Percentiles rank a stretch among this genome's conserved stretches.
Evolutionary conservation across 2,329 filamentous ascomycete genomes (phyloP).

Genomic region (Tolypocladium inflatum): DNA sequence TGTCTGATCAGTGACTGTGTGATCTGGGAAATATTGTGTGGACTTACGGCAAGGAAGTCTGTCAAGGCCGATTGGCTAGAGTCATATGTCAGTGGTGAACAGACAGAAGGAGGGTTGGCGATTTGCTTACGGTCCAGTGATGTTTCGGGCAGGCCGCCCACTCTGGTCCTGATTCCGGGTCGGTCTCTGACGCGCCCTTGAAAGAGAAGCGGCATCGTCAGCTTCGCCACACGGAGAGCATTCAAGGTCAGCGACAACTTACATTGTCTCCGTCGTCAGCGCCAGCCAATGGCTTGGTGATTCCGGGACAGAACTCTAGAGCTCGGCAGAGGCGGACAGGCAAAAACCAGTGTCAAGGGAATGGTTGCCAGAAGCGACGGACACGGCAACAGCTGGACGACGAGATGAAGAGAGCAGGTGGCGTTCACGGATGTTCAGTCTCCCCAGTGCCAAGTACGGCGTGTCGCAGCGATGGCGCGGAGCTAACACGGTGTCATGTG

Average conservation of each 20-base stretch:
- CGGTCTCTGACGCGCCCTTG: slow-evolving; percentile 4
- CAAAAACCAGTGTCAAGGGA: not conserved
- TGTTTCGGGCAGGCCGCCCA: slow-evolving; percentile 19
- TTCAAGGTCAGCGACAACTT: not conserved
- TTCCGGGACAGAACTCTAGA: no score
- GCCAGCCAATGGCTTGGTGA: not conserved
- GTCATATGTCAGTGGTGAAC: slow-evolving; percentile 3
- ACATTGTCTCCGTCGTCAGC: not conserved
- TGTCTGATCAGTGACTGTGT: slow-evolving; percentile 9
- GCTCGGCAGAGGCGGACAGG: no score
- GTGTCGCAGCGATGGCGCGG: slow-evolving; percentile 8
- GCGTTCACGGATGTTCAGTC: slow-evolving; percentile 1
- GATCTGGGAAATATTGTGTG: not conserved
- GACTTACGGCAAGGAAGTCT: slow-evolving; percentile 39
- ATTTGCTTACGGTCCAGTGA: slow-evolving; percentile 27
- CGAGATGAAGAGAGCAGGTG: not conserved
- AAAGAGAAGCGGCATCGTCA: not conserved
- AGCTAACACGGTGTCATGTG: slow-evolving; percentile 26
- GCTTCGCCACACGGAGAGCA: not conserved
- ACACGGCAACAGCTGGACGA: not conserved
- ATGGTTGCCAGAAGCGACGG: not conserved
- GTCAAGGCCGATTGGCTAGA: slow-evolving; percentile 41
- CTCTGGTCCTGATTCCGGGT: slow-evolving; percentile 4
- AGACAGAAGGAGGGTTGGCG: not conserved
- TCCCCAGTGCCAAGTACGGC: slow-evolving; percentile 10